phyloP scores from a whole-genome alignment of 495 filamentous ascomycete genomes.

The Hypoxylon trugodes region DNA sequence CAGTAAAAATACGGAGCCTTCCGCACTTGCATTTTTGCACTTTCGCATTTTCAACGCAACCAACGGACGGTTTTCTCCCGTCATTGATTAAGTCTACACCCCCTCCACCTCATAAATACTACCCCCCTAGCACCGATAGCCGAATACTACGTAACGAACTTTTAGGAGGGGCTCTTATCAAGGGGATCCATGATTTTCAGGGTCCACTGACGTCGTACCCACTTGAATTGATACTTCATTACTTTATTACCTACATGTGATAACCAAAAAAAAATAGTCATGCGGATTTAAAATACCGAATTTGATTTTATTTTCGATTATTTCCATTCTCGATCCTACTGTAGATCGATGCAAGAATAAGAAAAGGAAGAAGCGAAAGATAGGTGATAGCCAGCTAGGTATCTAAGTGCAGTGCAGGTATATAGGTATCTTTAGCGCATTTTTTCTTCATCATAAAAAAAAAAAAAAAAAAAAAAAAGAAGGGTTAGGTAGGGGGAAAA shows the following conservation, averaged over 20 bases:
- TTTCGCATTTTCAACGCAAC: no score
- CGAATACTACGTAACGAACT: conserved; percentile 20
- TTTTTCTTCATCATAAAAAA: conserved; percentile 13
- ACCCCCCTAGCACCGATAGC: conserved; percentile 33
- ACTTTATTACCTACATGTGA: conserved; percentile 13
- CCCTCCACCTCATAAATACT: conserved; percentile 1
- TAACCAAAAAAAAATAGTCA: no score
- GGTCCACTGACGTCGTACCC: conserved; percentile 41
- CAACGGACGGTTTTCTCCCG: conserved; percentile 22
- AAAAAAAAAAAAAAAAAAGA: no score
- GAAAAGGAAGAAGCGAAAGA: not conserved
- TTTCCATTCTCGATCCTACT: conserved; percentile 12
- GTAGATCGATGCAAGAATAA: not conserved
- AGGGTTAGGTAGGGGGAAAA: no score
- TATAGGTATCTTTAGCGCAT: not conserved
- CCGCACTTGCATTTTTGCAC: no score
- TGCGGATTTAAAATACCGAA: not conserved
- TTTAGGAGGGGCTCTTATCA: conserved; percentile 24
- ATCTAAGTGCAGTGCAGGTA: not conserved
- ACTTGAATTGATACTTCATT: no score
- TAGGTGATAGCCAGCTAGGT: conserved; percentile 3
- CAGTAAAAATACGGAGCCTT: no score
- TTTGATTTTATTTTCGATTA: conserved; percentile 13
- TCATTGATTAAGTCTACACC: conserved; percentile 25
- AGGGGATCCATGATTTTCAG: conserved; percentile 32